Base-by-base conservation (phyloP, 2,329 filamentous ascomycete genomes). In the Coniella vitis region DNA sequence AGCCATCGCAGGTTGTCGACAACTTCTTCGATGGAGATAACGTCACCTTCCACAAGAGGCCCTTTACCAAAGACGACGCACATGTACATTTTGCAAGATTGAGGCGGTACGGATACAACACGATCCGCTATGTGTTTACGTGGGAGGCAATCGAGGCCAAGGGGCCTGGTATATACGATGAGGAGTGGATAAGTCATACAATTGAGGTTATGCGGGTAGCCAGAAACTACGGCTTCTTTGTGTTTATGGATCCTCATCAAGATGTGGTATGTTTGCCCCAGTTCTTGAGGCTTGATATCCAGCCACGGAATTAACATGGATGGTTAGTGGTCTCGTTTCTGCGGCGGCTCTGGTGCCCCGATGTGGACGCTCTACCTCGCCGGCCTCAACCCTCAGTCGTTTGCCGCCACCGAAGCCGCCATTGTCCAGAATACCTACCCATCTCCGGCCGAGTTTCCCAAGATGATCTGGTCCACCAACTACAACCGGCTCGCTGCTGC, bases 381-480 rank as follows among this genome's bases (percentile, higher is more conserved):
- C 56, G 93, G 93, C 8, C 72, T 98, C 40, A 88, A 98, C 62
- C 93, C 93, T 0, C 77, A 84, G 64, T 83, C 79, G 56, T 96
- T 98, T 61, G 81, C 83, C 45, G 82, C 80, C 17, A 98, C 90
- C 13, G 86, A 96, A 67, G 91, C 91, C 4, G 89, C 93, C 34
- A 78, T 97, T 52, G 91, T 98, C 7, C 93, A 98, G 46, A 98
- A 97, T 61, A 94, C 87, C 2, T 96, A 88, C 62, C 83, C 87
- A 9, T 79, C 95, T 17, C 89, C 90, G 8, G 83, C 83, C 21
- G 77, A 84, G 1, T 98, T 91, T 57, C 93, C 93, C 20, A 97
- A 96, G 70, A 98, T 98, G 94, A 91, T 97, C 50, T 98, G 93
- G 93, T 90, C 91, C 14, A 97, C 94, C 45, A 98, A 98, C 64